phyloP scores from a whole-genome alignment of 1,284 basidiomycete genomes.

The Ganoderma sinense region DNA sequence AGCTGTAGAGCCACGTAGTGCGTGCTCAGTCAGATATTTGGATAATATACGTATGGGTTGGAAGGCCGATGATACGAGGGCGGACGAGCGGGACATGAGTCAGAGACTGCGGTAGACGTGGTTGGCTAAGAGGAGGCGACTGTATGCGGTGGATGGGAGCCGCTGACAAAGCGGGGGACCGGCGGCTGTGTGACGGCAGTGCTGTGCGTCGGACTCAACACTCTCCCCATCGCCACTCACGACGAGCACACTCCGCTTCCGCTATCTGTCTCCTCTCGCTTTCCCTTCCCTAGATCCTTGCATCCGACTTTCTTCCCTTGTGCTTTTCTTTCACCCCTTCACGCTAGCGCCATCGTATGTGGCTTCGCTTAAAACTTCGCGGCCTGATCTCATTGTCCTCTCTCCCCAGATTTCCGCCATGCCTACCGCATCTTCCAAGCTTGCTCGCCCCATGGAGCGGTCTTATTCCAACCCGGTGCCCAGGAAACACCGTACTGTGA shows the following conservation, averaged over 20 bases:
- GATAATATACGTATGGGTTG: neutral
- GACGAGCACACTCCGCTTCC: slow-evolving; percentile 17
- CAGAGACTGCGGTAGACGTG: slow-evolving; percentile 12
- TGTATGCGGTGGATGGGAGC: slow-evolving; percentile 18
- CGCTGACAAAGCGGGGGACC: slow-evolving; percentile 29
- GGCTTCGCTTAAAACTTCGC: slow-evolving; percentile 17
- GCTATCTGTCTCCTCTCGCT: slow-evolving; percentile 16
- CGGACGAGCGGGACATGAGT: neutral
- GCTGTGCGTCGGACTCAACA: slow-evolving; percentile 14
- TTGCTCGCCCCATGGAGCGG: slow-evolving; percentile 27
- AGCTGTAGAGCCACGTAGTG: slow-evolving; percentile 24
- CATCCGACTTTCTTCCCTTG: neutral
- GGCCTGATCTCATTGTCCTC: slow-evolving; percentile 20
- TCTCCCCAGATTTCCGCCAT: slow-evolving; percentile 21
- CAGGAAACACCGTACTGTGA: slow-evolving; percentile 47
- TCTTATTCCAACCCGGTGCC: slow-evolving; percentile 30
- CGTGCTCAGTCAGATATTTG: neutral
- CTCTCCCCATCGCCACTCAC: slow-evolving; percentile 29
- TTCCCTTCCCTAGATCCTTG: neutral
- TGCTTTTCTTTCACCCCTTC: neutral
- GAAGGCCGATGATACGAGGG: neutral
- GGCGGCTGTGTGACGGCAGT: slow-evolving; percentile 29
- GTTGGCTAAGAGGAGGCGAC: slow-evolving; percentile 6
- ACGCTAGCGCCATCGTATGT: slow-evolving; percentile 16
- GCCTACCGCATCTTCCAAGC: slow-evolving; percentile 28